These are phyloP conservation scores for Lactarius hengduanensis DNA, from an alignment of 768 basidiomycete species.

Conservation along the genomic window DNA sequence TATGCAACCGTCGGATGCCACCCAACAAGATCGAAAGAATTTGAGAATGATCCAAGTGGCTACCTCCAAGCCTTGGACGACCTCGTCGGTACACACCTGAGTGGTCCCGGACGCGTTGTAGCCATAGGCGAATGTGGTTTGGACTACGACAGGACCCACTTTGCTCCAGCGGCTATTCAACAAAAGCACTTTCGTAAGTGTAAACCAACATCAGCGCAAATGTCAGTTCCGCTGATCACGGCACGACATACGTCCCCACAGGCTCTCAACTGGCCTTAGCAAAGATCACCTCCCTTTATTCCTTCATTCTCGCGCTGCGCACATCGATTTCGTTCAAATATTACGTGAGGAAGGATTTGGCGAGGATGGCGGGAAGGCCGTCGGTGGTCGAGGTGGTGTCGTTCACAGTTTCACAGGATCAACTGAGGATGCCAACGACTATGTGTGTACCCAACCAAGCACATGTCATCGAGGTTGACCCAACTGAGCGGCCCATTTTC, in stretches of 20 bases:
- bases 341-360: conserved; percentile 66
- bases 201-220: neutral
- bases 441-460: conserved; percentile 44
- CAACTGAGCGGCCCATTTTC: neutral
- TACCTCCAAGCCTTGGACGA: conserved; percentile 61
- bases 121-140: conserved; percentile 81
- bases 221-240: neutral
- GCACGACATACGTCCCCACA: conserved; percentile 22
- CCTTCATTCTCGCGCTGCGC: conserved; percentile 78
- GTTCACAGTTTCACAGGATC: conserved; percentile 83
- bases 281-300: conserved; percentile 73
- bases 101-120: conserved; percentile 57
- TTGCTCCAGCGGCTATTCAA: conserved; percentile 60
- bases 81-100: conserved; percentile 49
- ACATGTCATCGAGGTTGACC: neutral
- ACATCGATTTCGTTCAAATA: conserved; percentile 63
- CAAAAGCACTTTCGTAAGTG: conserved; percentile 59
- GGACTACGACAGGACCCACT: conserved; percentile 76
- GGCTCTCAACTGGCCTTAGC: conserved; percentile 62
- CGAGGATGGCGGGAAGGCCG: conserved; percentile 49
- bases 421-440: conserved; percentile 56
- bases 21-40: conserved; percentile 71
- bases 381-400: conserved; percentile 69
- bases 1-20: conserved; percentile 80
- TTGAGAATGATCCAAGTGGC: conserved; percentile 55